A percentile compares a stretch with the other conserved stretches of the same genome.
These are phyloP conservation scores for Proliferodiscus dingleyae DNA, from an alignment of 2,329 filamentous ascomycete genomes.

Conservation along the genomic window DNA sequence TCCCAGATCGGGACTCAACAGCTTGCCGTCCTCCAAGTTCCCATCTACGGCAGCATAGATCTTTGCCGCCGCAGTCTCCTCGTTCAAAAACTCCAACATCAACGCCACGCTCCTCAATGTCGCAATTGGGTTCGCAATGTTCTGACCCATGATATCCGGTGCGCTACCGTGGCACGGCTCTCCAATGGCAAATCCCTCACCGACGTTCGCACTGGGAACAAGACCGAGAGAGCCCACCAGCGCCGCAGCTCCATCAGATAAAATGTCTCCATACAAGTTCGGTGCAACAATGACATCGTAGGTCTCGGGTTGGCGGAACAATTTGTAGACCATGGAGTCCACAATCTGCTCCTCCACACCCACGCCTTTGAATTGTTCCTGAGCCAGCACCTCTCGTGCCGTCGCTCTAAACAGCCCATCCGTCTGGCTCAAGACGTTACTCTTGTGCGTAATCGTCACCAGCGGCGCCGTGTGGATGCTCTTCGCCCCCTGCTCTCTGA, in stretches of 20 bases:
- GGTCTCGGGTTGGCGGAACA: constrained; percentile 89
- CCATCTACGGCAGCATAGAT: constrained; percentile 92
- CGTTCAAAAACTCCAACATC: constrained; percentile 93
- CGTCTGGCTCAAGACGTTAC: constrained; percentile 92
- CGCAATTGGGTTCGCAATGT: constrained; percentile 94
- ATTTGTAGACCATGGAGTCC: constrained; percentile 99
- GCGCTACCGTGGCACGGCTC: constrained; percentile 97
- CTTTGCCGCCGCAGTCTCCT: constrained; percentile 78
- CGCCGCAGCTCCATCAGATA: constrained; percentile 91
- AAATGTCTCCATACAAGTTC: constrained; percentile 95
- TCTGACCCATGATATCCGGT: constrained; percentile 88
- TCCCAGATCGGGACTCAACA: constrained; percentile 85
- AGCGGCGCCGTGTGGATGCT: constrained; percentile 65
- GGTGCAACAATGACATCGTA: constrained; percentile 99
- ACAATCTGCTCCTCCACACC: constrained; percentile 95
- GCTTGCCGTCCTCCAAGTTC: constrained; percentile 76
- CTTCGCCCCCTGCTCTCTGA: constrained; percentile 54
- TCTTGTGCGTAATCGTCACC: constrained; percentile 98
- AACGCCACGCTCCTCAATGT: constrained; percentile 85
- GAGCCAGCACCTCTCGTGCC: constrained; percentile 66
- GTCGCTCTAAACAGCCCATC: constrained; percentile 91
- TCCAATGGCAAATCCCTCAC: constrained; percentile 89
- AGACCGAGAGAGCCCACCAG: constrained; percentile 88
- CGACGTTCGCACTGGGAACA: constrained; percentile 92
- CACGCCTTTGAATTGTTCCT: constrained; percentile 58